Evolutionary conservation across 2,329 filamentous ascomycete genomes (phyloP).

Genomic region (Cladobotryum protrusum): DNA sequence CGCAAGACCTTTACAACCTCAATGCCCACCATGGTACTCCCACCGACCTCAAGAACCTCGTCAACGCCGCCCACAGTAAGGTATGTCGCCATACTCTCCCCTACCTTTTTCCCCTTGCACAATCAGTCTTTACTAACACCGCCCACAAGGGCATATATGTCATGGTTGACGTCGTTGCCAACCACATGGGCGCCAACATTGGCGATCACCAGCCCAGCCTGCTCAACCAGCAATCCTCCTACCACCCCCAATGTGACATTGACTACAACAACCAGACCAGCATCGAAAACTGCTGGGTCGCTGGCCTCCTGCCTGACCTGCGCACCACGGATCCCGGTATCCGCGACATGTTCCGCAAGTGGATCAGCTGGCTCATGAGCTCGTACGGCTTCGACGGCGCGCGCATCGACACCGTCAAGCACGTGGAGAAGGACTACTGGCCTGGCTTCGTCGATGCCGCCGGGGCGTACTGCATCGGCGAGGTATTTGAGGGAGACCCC

Average conservation of each 20-base stretch:
- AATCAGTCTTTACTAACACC: neutral
- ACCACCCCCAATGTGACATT: slow-evolving; percentile 53
- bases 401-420: slow-evolving; percentile 56
- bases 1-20: slow-evolving; percentile 42
- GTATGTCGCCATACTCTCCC: slow-evolving; percentile 20
- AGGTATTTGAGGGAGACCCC: slow-evolving; percentile 51
- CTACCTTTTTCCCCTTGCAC: neutral
- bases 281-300: slow-evolving; percentile 46
- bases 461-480: slow-evolving; percentile 55
- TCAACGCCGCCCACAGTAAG: slow-evolving; percentile 52
- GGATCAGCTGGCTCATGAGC: slow-evolving; percentile 51
- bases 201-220: slow-evolving; percentile 34
- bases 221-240: slow-evolving; percentile 49
- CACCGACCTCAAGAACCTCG: slow-evolving; percentile 52
- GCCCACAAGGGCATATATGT: slow-evolving; percentile 37
- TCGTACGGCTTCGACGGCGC: slow-evolving; percentile 58
- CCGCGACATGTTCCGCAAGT: slow-evolving; percentile 46
- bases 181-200: slow-evolving; percentile 53
- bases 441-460: slow-evolving; percentile 45
- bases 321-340: slow-evolving; percentile 48
- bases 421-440: slow-evolving; percentile 55
- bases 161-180: slow-evolving; percentile 57
- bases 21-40: slow-evolving; percentile 54
- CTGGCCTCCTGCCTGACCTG: slow-evolving; percentile 54
- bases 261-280: slow-evolving; percentile 47